Conservation (phyloP, 2,329 filamentous ascomycete genomes). For the Aplosporella prunicola region DNA sequence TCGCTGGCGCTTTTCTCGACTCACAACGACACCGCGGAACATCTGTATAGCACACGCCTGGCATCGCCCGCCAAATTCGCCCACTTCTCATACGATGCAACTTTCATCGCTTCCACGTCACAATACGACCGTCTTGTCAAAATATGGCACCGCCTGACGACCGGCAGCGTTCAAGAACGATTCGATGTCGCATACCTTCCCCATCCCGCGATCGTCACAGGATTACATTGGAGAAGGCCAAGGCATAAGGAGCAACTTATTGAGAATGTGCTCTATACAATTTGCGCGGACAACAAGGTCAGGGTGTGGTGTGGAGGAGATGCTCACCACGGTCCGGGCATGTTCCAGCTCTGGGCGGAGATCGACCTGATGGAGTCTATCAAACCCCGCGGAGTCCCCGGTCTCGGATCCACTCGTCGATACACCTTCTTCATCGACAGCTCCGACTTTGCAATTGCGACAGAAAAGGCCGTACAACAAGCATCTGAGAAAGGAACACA, state of each 20-base stretch:
- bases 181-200: slow-evolving; percentile 87
- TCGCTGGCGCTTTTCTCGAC: slow-evolving; percentile 62
- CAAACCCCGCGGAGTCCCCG: slow-evolving; percentile 41
- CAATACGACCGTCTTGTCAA: slow-evolving; percentile 76
- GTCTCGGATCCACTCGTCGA: slow-evolving; percentile 37
- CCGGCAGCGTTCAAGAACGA: slow-evolving; percentile 69
- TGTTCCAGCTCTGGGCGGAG: slow-evolving; percentile 69
- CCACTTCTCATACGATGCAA: slow-evolving; percentile 74
- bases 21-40: slow-evolving; percentile 40
- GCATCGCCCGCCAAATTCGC: slow-evolving; percentile 67
- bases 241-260: slow-evolving; percentile 66
- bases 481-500: slow-evolving; percentile 41
- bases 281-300: slow-evolving; percentile 70
- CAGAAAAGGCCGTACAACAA: slow-evolving; percentile 63
- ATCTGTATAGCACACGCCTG: slow-evolving; percentile 65
- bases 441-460: slow-evolving; percentile 66
- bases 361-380: slow-evolving; percentile 69
- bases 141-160: slow-evolving; percentile 81
- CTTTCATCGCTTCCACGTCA: slow-evolving; percentile 74
- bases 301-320: slow-evolving; percentile 78
- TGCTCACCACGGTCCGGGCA: slow-evolving; percentile 53
- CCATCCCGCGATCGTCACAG: slow-evolving; percentile 75
- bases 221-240: slow-evolving; percentile 75
- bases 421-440: slow-evolving; percentile 79
- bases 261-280: slow-evolving; percentile 83